Evolutionary conservation across 345 rosid genomes (phyloP), one percentile per base, ranked within the genome.

Genomic region (Syzygium jambos): DNA sequence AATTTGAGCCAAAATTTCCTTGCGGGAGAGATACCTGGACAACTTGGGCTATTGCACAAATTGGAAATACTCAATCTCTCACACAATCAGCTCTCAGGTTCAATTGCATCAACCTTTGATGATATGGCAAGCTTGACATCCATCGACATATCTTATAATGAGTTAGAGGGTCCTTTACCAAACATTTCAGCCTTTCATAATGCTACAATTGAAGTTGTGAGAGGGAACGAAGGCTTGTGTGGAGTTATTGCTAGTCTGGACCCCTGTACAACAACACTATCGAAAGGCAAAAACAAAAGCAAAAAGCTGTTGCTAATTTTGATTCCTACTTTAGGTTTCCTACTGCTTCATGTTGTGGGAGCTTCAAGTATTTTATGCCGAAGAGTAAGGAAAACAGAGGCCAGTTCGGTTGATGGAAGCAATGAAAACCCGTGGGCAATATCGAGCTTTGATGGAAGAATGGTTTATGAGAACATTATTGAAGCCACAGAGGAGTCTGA

Each of bases 111-210:
- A 1, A 61, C 43, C 23, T 87, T 93, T 29, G 52, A 21, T 0
- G 27, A 82, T 27, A 57, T 89, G 85, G 14, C 13, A 1, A 56
- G 88, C 49, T 84, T 91, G 87, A 19, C 5, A 1, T 13, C 29
- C 15, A 78, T 89, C 21, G 90, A 91, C 30, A 13, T 93, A 5
- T 93, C 94, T 0, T 30, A 86, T 22, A 91, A 92, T n/a, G 82
- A 84, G 29, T 49, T 93, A 38, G 82, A 77, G 30, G 95, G 95
- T 78, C 90, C 88, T 0, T 19, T 93, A n/a, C 94, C 95, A 1
- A 10, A 90, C 14, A 85, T 43, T 54, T 61, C 85, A 43, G 92
- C 92, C 22, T 91, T 92, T 86, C 87, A 41, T 7, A 83, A 88
- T 8, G 92, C 87, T 57, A 15, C 88, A 0, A n/a, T 77, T 9